phyloP scores from a whole-genome alignment of 768 basidiomycete species.

The Postia placenta region DNA sequence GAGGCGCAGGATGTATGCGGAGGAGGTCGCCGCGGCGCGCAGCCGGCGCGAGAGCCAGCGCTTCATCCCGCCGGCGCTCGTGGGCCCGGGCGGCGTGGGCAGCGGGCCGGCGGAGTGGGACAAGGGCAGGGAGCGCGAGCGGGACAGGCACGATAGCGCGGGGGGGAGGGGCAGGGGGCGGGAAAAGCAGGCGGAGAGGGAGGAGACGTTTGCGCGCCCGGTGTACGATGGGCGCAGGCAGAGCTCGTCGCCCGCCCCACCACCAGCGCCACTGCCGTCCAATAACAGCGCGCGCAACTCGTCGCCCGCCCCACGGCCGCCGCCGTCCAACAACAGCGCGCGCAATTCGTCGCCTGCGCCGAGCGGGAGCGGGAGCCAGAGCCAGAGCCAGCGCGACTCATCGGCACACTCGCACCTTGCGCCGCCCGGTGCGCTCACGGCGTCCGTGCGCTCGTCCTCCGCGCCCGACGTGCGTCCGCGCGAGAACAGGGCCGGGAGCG shows the following conservation, averaged over 20 bases:
- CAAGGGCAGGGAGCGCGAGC: too few relatives aligned
- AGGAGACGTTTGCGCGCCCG: slow-evolving; percentile 13
- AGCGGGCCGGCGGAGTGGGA: slow-evolving; percentile 14
- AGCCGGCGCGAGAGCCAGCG: slow-evolving; percentile 47
- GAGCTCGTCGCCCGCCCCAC: slow-evolving; percentile 14
- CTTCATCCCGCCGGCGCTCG: slow-evolving; percentile 18
- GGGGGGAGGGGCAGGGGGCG: neutral
- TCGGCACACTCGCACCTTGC: slow-evolving; percentile 5
- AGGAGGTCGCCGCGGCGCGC: slow-evolving; percentile 58
- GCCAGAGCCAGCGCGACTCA: slow-evolving; percentile 1
- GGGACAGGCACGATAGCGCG: slow-evolving; percentile 3
- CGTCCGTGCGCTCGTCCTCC: slow-evolving; percentile 51
- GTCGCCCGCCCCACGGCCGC: neutral
- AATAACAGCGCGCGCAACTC: neutral
- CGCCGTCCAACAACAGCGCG: neutral
- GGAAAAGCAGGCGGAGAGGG: slow-evolving; percentile 7
- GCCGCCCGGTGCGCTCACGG: slow-evolving; percentile 33
- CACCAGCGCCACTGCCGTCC: too few relatives aligned
- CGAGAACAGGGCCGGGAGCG: slow-evolving; percentile 29
- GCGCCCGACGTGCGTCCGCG: slow-evolving; percentile 23
- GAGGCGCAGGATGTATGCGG: slow-evolving; percentile 45
- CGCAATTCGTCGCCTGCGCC: slow-evolving; percentile 1
- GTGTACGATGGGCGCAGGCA: slow-evolving; percentile 18
- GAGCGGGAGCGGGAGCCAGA: neutral
- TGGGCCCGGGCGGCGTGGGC: slow-evolving; percentile 18